phyloP scores from a whole-genome alignment of 202 grass and related monocot species.

The Cymbopogon flexuosus region DNA sequence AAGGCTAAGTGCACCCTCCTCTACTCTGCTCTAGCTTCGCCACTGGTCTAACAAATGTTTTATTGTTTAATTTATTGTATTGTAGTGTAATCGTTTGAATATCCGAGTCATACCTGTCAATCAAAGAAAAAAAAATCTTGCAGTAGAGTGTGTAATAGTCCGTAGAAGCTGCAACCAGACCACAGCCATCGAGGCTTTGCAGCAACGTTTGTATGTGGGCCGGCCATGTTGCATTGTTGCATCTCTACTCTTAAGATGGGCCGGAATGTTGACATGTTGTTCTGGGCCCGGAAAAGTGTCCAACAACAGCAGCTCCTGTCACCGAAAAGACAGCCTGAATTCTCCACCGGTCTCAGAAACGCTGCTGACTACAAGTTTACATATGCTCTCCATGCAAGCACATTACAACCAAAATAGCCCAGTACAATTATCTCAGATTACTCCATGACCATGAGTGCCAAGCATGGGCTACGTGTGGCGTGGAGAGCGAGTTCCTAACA shows the following conservation, averaged over 20 bases:
- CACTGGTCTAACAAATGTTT: too few relatives aligned
- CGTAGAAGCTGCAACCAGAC: not conserved
- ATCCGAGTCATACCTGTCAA: too few relatives aligned
- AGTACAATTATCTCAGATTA: not conserved
- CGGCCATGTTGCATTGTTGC: not conserved
- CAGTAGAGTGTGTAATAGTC: too few relatives aligned
- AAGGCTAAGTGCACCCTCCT: too few relatives aligned
- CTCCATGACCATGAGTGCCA: not conserved
- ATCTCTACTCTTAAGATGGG: not conserved
- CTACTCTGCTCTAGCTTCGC: too few relatives aligned
- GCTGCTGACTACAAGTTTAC: not conserved
- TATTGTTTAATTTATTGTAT: too few relatives aligned
- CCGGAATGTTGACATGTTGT: not conserved
- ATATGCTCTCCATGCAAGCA: conserved; percentile 1
- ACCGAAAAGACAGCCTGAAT: not conserved
- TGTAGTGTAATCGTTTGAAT: too few relatives aligned
- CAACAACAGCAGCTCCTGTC: not conserved
- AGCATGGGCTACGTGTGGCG: conserved; percentile 11
- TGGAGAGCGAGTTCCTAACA: not conserved
- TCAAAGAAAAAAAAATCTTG: too few relatives aligned
- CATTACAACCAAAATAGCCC: conserved; percentile 47
- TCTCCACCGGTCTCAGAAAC: not conserved
- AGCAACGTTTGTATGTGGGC: not conserved
- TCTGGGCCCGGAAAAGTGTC: not conserved
- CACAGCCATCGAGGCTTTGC: not conserved